Conservation (phyloP, 163 green algal species). For the Volvox carteri region DNA sequence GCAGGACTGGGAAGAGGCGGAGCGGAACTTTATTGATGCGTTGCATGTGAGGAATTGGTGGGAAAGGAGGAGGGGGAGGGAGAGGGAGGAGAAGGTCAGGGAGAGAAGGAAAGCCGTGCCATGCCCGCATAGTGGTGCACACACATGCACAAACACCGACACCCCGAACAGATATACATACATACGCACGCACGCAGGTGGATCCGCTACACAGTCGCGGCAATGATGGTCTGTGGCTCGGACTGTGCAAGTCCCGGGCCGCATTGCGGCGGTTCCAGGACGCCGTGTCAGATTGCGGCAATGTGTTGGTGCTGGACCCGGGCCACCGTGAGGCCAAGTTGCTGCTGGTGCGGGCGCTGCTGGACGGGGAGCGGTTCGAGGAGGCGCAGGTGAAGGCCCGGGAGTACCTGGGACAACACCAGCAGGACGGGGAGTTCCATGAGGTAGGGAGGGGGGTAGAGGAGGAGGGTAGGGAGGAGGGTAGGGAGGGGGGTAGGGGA, state of each 20-base stretch:
- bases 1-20: slow-evolving; percentile 60
- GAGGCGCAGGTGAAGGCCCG: slow-evolving; percentile 62
- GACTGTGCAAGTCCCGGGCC: slow-evolving; percentile 64
- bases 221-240: slow-evolving; percentile 68
- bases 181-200: slow-evolving; percentile 22
- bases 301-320: slow-evolving; percentile 58
- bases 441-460: slow-evolving; percentile 54
- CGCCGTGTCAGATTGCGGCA: slow-evolving; percentile 53
- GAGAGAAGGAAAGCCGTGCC: background rate
- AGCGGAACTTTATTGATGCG: slow-evolving; percentile 55
- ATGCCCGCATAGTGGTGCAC: too few species aligned
- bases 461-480: background rate
- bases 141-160: background rate
- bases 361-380: slow-evolving; percentile 60
- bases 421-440: slow-evolving; percentile 61
- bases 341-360: slow-evolving; percentile 44
- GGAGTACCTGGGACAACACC: slow-evolving; percentile 57
- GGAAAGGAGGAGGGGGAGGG: background rate
- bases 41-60: slow-evolving; percentile 55
- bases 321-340: slow-evolving; percentile 58
- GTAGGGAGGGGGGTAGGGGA: background rate
- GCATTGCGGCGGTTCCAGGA: slow-evolving; percentile 33
- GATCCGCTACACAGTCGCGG: slow-evolving; percentile 53
- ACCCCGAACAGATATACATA: background rate
- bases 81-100: background rate